Percentiles rank a stretch among this genome's conserved stretches.
phyloP scores from a whole-genome alignment of 306 rosid species.

The Gastrolobium bilobum region DNA sequence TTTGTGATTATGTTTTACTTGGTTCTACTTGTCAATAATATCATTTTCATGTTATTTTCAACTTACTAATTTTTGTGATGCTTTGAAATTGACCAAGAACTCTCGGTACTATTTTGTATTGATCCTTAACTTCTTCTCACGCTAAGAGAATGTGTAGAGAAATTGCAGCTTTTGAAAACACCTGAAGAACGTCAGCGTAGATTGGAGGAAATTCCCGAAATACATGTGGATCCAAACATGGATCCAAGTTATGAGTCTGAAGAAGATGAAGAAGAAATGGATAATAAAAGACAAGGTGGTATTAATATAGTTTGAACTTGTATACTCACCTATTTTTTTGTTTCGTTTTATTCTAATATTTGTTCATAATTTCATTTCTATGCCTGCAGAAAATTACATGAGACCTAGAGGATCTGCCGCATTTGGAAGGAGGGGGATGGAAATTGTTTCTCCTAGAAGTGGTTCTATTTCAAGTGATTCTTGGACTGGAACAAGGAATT shows the following conservation, averaged over 20 bases:
- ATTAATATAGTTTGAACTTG: conserved; percentile 29
- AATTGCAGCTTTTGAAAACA: conserved; percentile 90
- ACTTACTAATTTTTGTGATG: conserved; percentile 12
- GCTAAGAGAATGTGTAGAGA: conserved; percentile 99
- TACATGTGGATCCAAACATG: conserved; percentile 95
- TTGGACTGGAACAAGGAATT: conserved; percentile 81
- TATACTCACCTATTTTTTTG: neutral
- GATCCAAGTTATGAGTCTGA: conserved; percentile 97
- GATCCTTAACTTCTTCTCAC: conserved; percentile 79
- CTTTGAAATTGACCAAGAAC: conserved; percentile 23
- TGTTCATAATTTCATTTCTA: conserved; percentile 40
- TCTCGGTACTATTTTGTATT: conserved; percentile 17
- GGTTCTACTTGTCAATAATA: conserved; percentile 35
- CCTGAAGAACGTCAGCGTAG: conserved; percentile 99
- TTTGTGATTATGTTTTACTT: conserved; percentile 16
- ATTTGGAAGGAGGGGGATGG: conserved; percentile 84
- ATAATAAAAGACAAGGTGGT: conserved; percentile 75
- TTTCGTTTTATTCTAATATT: conserved; percentile 15
- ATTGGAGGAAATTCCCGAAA: conserved; percentile 87
- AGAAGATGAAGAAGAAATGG: conserved; percentile 85
- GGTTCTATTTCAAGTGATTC: conserved; percentile 72
- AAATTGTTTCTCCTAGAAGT: conserved; percentile 79
- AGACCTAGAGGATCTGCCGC: conserved; percentile 78
- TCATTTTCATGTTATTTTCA: conserved; percentile 27
- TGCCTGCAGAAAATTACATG: conserved; percentile 71